phyloP scores from a whole-genome alignment of 164 flowering plant genomes.

The Hamamelis virginiana region DNA sequence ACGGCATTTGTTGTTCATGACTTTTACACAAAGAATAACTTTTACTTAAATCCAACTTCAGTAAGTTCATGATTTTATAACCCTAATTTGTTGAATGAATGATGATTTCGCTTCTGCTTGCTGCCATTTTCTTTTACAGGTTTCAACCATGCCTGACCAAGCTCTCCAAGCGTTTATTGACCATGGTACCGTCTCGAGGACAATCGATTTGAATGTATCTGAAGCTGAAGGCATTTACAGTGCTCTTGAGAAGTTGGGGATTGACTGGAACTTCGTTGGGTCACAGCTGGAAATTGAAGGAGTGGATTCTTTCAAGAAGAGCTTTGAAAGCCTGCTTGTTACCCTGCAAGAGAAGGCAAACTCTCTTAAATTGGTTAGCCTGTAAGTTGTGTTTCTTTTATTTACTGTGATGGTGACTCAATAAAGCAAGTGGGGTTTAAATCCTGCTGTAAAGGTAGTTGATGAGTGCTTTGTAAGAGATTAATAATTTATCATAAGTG shows the following conservation, averaged over 20 bases:
- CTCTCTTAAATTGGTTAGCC: slow-evolving; percentile 69
- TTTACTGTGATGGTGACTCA: neutral
- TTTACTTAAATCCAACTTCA: neutral
- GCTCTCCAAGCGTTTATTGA: slow-evolving; percentile 91
- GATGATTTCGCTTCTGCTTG: neutral
- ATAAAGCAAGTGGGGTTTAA: slow-evolving; percentile 17
- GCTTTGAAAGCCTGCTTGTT: slow-evolving; percentile 87
- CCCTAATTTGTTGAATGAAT: neutral
- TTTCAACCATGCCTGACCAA: slow-evolving; percentile 99
- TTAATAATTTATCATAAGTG: slow-evolving; percentile 12
- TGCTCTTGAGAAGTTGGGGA: slow-evolving; percentile 89
- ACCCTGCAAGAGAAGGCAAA: slow-evolving; percentile 88
- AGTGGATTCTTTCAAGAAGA: slow-evolving; percentile 89
- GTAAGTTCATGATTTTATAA: neutral
- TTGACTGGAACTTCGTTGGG: slow-evolving; percentile 85
- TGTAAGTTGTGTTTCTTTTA: slow-evolving; percentile 21
- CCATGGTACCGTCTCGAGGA: slow-evolving; percentile 83
- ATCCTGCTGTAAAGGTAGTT: slow-evolving; percentile 12
- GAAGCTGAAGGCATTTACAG: slow-evolving; percentile 93
- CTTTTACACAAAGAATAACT: neutral
- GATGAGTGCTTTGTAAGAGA: slow-evolving; percentile 1
- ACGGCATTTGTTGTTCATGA: neutral
- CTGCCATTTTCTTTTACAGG: slow-evolving; percentile 40
- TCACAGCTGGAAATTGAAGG: slow-evolving; percentile 86
- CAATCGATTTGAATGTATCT: slow-evolving; percentile 79